Evolutionary conservation across 2,329 filamentous ascomycete species (phyloP).

Genomic region (Neoscytalidium dimidiatum): DNA sequence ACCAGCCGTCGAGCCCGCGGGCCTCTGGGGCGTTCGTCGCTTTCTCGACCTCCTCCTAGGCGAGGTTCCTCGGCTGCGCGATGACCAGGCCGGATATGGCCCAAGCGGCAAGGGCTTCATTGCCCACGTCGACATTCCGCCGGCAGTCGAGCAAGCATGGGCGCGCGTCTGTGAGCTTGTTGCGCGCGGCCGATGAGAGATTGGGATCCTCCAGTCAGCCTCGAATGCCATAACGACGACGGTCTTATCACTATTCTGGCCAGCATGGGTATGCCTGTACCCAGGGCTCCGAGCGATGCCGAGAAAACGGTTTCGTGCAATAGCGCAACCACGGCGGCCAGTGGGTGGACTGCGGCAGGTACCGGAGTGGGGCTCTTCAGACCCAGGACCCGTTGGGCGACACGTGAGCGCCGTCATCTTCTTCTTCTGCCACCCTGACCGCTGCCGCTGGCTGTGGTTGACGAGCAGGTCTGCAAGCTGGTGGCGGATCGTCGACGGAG

Average conservation of each 20-base stretch:
- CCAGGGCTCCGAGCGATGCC: slow-evolving; percentile 2
- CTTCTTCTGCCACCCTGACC: background rate
- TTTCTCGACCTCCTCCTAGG: slow-evolving; percentile 47
- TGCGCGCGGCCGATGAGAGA: slow-evolving; percentile 5
- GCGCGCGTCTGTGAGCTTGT: background rate
- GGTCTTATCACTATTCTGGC: background rate
- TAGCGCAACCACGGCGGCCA: slow-evolving; percentile 3
- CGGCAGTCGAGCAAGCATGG: slow-evolving; percentile 39
- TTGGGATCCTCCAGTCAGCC: background rate
- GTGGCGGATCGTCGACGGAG: background rate
- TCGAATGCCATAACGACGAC: background rate
- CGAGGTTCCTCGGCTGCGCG: slow-evolving; percentile 47
- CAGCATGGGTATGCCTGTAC: slow-evolving; percentile 7
- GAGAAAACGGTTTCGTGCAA: slow-evolving; percentile 7
- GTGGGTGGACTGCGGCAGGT: slow-evolving; percentile 3
- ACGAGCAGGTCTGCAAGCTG: background rate
- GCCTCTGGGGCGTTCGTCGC: slow-evolving; percentile 41
- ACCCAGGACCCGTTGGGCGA: background rate
- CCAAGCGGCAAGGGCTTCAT: slow-evolving; percentile 48
- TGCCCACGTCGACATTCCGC: slow-evolving; percentile 45
- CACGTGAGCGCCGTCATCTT: background rate
- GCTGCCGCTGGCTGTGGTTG: background rate
- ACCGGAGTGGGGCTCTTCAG: slow-evolving; percentile 15
- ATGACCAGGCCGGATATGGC: slow-evolving; percentile 47
- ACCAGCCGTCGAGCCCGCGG: background rate